Evolutionary conservation across 2,329 filamentous ascomycete species (phyloP), one percentile per base, ranked within the genome.

Genomic region (Calonectria ilicicola): DNA sequence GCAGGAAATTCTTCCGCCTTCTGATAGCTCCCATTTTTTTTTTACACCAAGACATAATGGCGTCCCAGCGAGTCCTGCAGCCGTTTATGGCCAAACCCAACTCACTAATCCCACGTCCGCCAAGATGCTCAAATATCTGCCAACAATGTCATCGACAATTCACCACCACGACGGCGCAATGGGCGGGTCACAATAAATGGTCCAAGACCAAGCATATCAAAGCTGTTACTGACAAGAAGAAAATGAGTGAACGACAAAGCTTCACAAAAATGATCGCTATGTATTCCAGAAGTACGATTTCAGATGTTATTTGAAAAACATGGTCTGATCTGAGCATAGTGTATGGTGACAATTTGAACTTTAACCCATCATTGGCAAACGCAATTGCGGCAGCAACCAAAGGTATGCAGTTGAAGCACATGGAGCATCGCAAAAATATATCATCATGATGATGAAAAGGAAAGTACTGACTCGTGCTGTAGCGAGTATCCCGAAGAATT

Each of bases 201-300:
- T 95, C 95, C 70, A 98, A 97, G 81, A 98, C 98, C 85, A 94
- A 93, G 81, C 97, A 98, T 84, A 95, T 97, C 83, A 99, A 99
- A 84, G 95, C 93, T 65, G 94, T 93, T 74, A 93, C 93, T 70
- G 97, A 99, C 83, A 89, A 89, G 72, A 92, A 93, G 78, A 98
- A 96, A 84, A 95, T 92, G 84, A 89, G 89, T 51, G 89, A 93
- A 77, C 92, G 95, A 35, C 90, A 89, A 58, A 83, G 88, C 53
- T 90, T 97, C 78, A 89, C 93, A 26, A 92, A 94, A 77, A 91
- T 93, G 72, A 93, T 98, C 70, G 90, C 92, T 63, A 89, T 93
- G 73, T 93, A 92, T 72, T 94, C 94, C 2, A 95, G 94, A 86
- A 86, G 94, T 95, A 84, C 77, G 88, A 75, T 47, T 44, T 67